Evolutionary conservation across 2,329 filamentous ascomycete species (phyloP).

Genomic region (Seiridium unicorne): DNA sequence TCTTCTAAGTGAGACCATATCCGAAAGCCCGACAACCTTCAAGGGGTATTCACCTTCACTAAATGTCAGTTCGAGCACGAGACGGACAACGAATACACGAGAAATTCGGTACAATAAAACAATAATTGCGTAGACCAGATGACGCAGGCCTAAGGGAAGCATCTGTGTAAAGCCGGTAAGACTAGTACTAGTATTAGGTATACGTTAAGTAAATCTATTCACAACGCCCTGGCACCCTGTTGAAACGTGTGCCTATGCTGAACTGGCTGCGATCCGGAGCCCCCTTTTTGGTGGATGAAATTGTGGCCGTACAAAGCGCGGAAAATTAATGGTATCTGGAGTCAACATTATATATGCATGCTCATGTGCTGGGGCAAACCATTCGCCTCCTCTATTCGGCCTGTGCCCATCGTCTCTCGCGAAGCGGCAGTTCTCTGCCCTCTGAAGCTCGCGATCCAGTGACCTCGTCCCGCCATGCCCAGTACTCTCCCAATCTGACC

Average conservation of each 20-base stretch:
- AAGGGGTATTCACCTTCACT: not conserved
- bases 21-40: not conserved
- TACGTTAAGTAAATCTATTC: conserved; percentile 9
- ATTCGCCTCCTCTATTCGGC: conserved; percentile 22
- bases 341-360: too few species aligned
- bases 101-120: not conserved
- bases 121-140: too few species aligned
- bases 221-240: conserved; percentile 9
- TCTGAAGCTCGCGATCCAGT: conserved; percentile 58
- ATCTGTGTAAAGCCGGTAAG: not conserved
- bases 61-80: not conserved
- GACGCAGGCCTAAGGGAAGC: too few species aligned
- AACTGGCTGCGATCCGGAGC: not conserved
- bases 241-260: conserved; percentile 8
- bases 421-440: conserved; percentile 50
- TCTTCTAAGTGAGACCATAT: not conserved
- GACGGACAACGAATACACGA: not conserved
- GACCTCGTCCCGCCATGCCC: conserved; percentile 79
- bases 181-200: conserved; percentile 7
- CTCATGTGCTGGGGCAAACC: not conserved
- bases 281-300: not conserved
- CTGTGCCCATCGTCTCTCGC: conserved; percentile 79
- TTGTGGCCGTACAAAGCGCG: too few species aligned
- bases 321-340: too few species aligned
- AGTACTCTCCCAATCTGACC: conserved; percentile 83